A percentile compares a stretch with the other conserved stretches of the same genome.
phyloP scores from a whole-genome alignment of 1,139 yeast genomes.

The Yamadazyma conglobata region DNA sequence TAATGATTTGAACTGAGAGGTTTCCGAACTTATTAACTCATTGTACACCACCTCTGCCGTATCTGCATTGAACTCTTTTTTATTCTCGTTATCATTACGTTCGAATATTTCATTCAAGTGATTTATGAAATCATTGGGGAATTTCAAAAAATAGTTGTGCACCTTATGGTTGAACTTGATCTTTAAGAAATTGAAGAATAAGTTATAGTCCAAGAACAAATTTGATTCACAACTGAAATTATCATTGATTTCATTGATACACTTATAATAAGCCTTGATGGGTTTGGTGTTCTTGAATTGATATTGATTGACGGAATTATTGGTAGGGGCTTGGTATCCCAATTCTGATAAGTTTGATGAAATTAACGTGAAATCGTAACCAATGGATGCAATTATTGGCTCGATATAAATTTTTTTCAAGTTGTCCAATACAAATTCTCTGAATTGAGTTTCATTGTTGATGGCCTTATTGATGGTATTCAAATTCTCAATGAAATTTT shows the following conservation, averaged over 20 bases:
- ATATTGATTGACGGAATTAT: constrained; percentile 12
- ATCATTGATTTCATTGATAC: constrained; percentile 15
- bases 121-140: constrained; percentile 15
- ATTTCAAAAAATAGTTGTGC: constrained; percentile 17
- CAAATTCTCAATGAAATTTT: constrained; percentile 28
- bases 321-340: constrained; percentile 10
- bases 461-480: constrained; percentile 20
- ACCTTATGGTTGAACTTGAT: constrained; percentile 27
- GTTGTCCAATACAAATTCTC: constrained; percentile 34
- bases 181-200: constrained; percentile 24
- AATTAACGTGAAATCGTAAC: constrained; percentile 29
- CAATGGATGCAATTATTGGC: constrained; percentile 37
- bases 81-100: constrained; percentile 16
- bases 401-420: constrained; percentile 37
- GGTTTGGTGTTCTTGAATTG: constrained; percentile 24
- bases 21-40: constrained; percentile 18
- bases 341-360: constrained; percentile 30
- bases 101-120: constrained; percentile 16
- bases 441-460: constrained; percentile 33
- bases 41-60: constrained; percentile 30
- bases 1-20: constrained; percentile 20
- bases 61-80: constrained; percentile 18
- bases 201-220: constrained; percentile 25
- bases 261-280: constrained; percentile 25
- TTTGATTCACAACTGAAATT: constrained; percentile 20